Conservation (phyloP, 2,329 filamentous ascomycete species). For the Diaporthe vaccinii region DNA sequence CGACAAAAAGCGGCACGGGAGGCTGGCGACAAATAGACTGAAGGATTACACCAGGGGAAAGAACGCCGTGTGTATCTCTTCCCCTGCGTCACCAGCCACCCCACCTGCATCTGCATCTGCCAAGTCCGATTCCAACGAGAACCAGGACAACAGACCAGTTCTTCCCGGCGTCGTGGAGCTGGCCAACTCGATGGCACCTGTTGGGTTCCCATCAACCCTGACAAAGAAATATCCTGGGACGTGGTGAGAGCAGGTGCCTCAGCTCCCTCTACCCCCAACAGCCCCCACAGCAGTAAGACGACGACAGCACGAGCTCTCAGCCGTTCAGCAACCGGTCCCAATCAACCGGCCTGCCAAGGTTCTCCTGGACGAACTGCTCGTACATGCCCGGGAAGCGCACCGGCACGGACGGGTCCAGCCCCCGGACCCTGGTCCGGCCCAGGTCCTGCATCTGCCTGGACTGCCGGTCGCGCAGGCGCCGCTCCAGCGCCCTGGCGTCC, state of each 20-base stretch:
- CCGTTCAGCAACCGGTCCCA: constrained; percentile 36
- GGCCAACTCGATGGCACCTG: constrained; percentile 38
- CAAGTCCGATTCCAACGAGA: constrained; percentile 10
- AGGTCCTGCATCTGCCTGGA: constrained; percentile 38
- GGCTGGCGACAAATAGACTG: constrained; percentile 56
- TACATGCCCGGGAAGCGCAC: constrained; percentile 39
- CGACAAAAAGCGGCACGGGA: constrained; percentile 58
- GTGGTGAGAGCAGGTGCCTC: constrained; percentile 2
- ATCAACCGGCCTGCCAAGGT: constrained; percentile 36
- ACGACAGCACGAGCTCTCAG: neutral
- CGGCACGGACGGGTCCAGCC: constrained; percentile 33
- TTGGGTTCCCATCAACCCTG: constrained; percentile 37
- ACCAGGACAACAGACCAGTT: constrained; percentile 11
- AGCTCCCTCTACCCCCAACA: neutral
- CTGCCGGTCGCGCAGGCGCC: constrained; percentile 25
- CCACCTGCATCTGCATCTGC: neutral
- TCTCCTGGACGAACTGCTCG: constrained; percentile 37
- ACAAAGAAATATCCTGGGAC: constrained; percentile 29
- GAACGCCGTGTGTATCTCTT: constrained; percentile 44
- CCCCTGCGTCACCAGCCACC: neutral
- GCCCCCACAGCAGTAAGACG: no score
- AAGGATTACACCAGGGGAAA: constrained; percentile 59
- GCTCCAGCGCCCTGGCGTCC: constrained; percentile 38
- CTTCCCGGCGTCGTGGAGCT: constrained; percentile 39
- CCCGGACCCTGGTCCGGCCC: constrained; percentile 7